These are phyloP conservation scores for Pseudognaphalium luteoalbum DNA, from an alignment of 129 eudicot genomes.

Conservation along the genomic window DNA sequence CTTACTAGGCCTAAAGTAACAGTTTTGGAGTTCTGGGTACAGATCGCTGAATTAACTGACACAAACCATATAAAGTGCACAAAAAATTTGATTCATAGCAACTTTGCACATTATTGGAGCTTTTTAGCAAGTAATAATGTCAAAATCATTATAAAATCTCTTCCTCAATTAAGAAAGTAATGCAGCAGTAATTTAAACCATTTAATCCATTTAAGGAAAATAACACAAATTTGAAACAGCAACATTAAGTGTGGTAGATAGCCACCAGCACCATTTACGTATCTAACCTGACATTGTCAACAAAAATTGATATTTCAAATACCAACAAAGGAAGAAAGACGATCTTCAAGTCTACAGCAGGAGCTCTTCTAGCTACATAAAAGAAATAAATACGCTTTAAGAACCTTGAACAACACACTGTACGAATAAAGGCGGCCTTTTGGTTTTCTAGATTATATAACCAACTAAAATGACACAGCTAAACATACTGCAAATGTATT, in stretches of 20 bases:
- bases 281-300: slow-evolving; percentile 77
- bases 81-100: background rate
- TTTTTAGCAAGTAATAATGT: no score
- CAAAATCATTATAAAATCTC: background rate
- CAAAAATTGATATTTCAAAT: slow-evolving; percentile 66
- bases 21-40: background rate
- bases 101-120: background rate
- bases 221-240: background rate
- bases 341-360: slow-evolving; percentile 81
- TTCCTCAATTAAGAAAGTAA: background rate
- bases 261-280: background rate
- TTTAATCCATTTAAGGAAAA: background rate
- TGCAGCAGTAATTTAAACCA: background rate
- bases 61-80: background rate
- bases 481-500: slow-evolving; percentile 16
- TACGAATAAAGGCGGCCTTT: background rate
- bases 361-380: slow-evolving; percentile 29
- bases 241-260: background rate
- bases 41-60: background rate
- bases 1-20: background rate
- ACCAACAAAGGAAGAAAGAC: slow-evolving; percentile 85
- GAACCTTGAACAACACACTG: slow-evolving; percentile 5
- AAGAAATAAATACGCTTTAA: slow-evolving; percentile 15
- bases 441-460: slow-evolving; percentile 4
- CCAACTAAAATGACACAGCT: background rate